Percentiles rank a stretch among this genome's conserved stretches.
Evolutionary conservation across 108 stramenopile species (phyloP).

Genomic region (Halocafeteria seosinensis): DNA sequence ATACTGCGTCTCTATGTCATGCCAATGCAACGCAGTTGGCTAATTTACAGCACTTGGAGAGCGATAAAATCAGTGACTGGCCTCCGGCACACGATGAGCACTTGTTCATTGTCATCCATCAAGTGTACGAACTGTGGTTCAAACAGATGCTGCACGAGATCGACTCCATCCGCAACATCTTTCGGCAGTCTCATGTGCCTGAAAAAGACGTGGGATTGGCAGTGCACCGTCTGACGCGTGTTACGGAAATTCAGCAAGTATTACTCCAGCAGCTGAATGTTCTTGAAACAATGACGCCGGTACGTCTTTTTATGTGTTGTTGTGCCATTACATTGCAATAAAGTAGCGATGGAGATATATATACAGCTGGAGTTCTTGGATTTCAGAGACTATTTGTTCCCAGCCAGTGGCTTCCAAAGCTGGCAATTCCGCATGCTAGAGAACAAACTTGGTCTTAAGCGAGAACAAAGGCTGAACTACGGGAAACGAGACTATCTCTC

Average conservation of each 20-base stretch:
- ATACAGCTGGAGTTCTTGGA: neutral
- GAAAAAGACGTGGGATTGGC: neutral
- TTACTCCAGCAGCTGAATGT: neutral
- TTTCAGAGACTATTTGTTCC: neutral
- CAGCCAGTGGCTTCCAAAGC: neutral
- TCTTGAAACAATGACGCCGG: neutral
- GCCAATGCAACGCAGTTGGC: no score
- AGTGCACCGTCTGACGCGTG: neutral
- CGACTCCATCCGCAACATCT: neutral
- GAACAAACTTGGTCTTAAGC: neutral
- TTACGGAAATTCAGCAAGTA: neutral
- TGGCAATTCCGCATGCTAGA: neutral
- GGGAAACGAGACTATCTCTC: neutral
- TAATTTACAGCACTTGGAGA: no score
- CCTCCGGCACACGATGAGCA: neutral
- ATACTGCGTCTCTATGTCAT: no score
- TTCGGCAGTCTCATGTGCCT: neutral
- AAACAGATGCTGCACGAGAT: constrained; percentile 1
- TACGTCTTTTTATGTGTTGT: neutral
- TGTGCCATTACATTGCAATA: neutral
- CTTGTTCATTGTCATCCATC: neutral
- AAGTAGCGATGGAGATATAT: neutral
- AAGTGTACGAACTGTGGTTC: constrained; percentile 2
- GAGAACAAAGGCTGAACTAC: neutral
- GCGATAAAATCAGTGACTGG: no score